Evolutionary conservation across 2,329 filamentous ascomycete genomes (phyloP).

Genomic region (Apiospora saccharicola): DNA sequence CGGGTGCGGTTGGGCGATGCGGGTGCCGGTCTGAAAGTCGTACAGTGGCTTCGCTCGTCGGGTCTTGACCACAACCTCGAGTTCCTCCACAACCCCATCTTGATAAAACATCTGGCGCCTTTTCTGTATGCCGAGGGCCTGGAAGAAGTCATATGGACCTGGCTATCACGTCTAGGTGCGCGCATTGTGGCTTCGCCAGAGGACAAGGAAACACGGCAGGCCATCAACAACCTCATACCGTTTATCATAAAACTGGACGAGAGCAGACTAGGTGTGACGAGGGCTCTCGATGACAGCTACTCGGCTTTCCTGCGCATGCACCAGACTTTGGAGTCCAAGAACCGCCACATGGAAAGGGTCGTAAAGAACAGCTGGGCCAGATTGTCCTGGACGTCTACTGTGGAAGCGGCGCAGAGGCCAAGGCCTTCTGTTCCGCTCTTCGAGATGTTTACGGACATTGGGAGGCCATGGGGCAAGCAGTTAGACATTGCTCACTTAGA

Average conservation of each 20-base stretch:
- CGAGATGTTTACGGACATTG: conserved; percentile 59
- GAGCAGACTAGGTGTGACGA: conserved; percentile 40
- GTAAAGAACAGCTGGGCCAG: conserved; percentile 54
- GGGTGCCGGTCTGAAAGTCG: conserved; percentile 55
- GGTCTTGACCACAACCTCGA: conserved; percentile 54
- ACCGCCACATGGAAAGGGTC: conserved; percentile 44
- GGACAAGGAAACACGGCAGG: conserved; percentile 28
- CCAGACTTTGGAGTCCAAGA: conserved; percentile 47
- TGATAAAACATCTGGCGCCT: conserved; percentile 51
- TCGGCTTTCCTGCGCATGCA: conserved; percentile 56
- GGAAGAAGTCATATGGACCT: conserved; percentile 60
- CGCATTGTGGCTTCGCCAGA: conserved; percentile 30
- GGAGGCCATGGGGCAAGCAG: conserved; percentile 48
- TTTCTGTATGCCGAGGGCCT: conserved; percentile 62
- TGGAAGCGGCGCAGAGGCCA: conserved; percentile 54
- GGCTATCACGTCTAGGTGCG: conserved; percentile 53
- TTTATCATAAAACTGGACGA: conserved; percentile 44
- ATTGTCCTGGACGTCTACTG: conserved; percentile 61
- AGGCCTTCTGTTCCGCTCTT: conserved; percentile 58
- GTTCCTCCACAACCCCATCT: conserved; percentile 52
- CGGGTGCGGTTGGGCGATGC: conserved; percentile 48
- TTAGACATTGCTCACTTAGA: conserved; percentile 62
- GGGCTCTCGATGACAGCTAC: conserved; percentile 59
- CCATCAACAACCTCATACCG: conserved; percentile 50
- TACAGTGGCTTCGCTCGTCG: conserved; percentile 62